These are phyloP conservation scores for Lentinula raphanica DNA, from an alignment of 768 basidiomycete genomes.

Conservation along the genomic window DNA sequence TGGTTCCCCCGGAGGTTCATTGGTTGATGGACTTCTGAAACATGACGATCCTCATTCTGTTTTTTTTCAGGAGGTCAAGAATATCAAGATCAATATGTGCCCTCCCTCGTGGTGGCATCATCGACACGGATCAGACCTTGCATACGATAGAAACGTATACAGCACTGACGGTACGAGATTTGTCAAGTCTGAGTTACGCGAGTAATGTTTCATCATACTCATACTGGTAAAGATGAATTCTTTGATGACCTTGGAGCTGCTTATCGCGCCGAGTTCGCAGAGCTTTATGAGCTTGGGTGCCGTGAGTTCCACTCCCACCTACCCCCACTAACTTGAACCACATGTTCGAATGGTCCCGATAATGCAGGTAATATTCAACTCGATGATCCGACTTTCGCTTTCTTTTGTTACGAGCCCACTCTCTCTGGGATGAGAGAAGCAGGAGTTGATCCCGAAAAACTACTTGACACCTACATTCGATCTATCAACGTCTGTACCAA, in stretches of 20 bases:
- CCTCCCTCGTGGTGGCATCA: constrained; percentile 72
- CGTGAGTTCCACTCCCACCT: constrained; percentile 37
- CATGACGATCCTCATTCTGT: not conserved
- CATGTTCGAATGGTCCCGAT: constrained; percentile 22
- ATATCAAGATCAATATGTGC: constrained; percentile 67
- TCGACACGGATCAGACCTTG: constrained; percentile 53
- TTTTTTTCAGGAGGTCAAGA: constrained; percentile 47
- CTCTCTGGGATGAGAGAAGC: constrained; percentile 51
- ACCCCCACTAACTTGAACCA: not conserved
- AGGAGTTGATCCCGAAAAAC: constrained; percentile 54
- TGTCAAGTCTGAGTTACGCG: not conserved
- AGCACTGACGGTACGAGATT: constrained; percentile 44
- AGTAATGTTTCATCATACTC: not conserved
- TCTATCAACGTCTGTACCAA: constrained; percentile 55
- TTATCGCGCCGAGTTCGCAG: constrained; percentile 44
- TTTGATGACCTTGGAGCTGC: constrained; percentile 43
- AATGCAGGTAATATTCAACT: constrained; percentile 44
- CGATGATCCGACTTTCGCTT: constrained; percentile 51
- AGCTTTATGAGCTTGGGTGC: constrained; percentile 44
- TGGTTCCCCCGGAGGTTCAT: constrained; percentile 50
- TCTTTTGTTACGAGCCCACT: constrained; percentile 62
- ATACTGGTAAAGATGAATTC: constrained; percentile 37
- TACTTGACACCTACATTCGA: constrained; percentile 65
- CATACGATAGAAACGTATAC: constrained; percentile 57
- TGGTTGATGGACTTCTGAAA: not conserved